Evolutionary conservation across 169 alveolate genomes (phyloP), one percentile per base, ranked within the genome.

Genomic region (Fabrea salina): DNA sequence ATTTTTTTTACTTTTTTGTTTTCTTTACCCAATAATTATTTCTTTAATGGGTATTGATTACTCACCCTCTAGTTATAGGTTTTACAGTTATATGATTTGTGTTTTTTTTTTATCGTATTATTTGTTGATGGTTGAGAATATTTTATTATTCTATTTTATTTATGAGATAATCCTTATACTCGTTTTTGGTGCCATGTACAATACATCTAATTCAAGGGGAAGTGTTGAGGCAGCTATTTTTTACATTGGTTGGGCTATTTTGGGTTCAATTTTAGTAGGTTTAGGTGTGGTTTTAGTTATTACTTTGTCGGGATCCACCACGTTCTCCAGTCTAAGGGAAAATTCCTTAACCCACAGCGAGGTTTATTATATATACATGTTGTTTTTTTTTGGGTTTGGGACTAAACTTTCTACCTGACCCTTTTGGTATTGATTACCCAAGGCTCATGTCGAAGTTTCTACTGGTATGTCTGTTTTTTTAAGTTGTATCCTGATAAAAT

Each of bases 381-480:
- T 33, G 2, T 64, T 64, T 37, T 64, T 64, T 64, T 64, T 64
- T 39, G 75, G 75, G 32, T 64, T 64, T 64, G 75, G 75, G n/a
- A 39, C 54, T 3, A 64, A 64, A 27, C 8, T 64, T 35, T 64
- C 75, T 3, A 39, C 54, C n/a, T 64, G 75, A 39, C 75, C 75
- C 19, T 64, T 64, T 64, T 64, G 75, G 7, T 64, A 64, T 64
- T 64, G 75, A 64, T 64, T 64, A 8, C 75, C 75, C 11, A 33
- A 33, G 19, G 75, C 75, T 33, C 75, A 64, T 33, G 75, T 64
- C 2, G 75, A 64, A 27, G 75, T 64, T 5, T 64, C 75, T 35
- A 64, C 75, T 3, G 64, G 75, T 2, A 64, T 64, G 75, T 64
- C 75, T 64, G 39, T 64, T 35, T 64, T 64, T 64, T 64, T 64